These are phyloP conservation scores for Fusarium tjaetaba DNA, from an alignment of 2,329 filamentous ascomycete species.

Conservation along the genomic window DNA sequence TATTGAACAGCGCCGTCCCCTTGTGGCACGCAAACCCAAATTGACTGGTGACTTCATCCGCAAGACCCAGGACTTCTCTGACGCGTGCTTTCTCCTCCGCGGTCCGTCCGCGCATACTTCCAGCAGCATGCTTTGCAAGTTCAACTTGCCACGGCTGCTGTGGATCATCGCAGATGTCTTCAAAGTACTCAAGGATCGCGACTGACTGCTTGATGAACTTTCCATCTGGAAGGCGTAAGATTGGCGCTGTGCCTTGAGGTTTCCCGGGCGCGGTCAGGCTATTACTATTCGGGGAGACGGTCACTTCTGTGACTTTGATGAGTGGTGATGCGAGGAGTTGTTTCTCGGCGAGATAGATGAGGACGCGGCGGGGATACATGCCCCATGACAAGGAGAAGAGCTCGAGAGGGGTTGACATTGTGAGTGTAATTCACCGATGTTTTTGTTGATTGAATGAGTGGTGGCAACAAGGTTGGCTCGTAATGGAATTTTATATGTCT, in stretches of 20 bases:
- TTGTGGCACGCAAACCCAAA: conserved; percentile 35
- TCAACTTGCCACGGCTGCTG: conserved; percentile 16
- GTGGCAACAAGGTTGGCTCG: rapidly evolving
- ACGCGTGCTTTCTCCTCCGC: conserved; percentile 16
- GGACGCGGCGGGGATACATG: conserved; percentile 20
- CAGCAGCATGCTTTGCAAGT: not conserved
- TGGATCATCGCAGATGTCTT: conserved; percentile 26
- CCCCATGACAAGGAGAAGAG: conserved; percentile 29
- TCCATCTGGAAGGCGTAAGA: conserved; percentile 25
- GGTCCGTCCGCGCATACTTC: not conserved
- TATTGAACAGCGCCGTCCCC: conserved; percentile 1
- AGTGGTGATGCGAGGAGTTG: conserved; percentile 3
- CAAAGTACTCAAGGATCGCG: conserved; percentile 29
- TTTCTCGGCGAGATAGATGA: conserved; percentile 27
- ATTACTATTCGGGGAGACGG: not conserved
- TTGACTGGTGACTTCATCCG: conserved; percentile 17
- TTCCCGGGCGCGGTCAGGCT: conserved; percentile 9
- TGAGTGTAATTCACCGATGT: not conserved
- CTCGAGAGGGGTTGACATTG: conserved; percentile 18
- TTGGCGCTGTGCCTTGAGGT: conserved; percentile 14
- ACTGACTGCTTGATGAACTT: conserved; percentile 33
- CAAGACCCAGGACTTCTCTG: conserved; percentile 21
- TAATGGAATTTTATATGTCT: not conserved
- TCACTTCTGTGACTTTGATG: conserved; percentile 6
- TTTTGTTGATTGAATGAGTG: rapidly evolving